These are phyloP conservation scores for Clarireedia hainanense DNA, from an alignment of 2,329 filamentous ascomycete genomes.

Conservation along the genomic window DNA sequence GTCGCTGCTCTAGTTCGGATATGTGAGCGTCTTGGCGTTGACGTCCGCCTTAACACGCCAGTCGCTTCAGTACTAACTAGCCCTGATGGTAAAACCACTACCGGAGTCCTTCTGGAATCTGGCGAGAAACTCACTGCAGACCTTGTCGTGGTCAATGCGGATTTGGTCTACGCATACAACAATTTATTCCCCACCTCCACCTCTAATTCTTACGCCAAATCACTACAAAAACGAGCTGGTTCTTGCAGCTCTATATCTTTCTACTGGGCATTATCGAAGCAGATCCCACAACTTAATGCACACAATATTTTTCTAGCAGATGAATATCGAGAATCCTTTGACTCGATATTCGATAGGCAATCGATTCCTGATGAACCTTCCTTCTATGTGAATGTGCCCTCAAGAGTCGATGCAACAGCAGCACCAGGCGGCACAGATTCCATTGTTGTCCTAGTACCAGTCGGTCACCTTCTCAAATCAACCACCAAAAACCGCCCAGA, in stretches of 20 bases:
- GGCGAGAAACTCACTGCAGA: constrained; percentile 56
- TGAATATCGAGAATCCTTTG: constrained; percentile 65
- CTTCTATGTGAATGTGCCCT: constrained; percentile 73
- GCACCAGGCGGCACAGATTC: constrained; percentile 58
- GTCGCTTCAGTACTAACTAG: constrained; percentile 48
- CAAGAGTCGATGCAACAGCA: constrained; percentile 57
- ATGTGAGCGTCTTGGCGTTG: constrained; percentile 52
- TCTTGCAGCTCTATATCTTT: constrained; percentile 71
- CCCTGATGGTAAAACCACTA: constrained; percentile 42
- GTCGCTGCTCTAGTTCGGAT: constrained; percentile 57
- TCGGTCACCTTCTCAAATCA: constrained; percentile 56
- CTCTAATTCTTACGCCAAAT: constrained; percentile 29
- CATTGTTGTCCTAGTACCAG: constrained; percentile 63
- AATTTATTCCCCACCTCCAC: constrained; percentile 44
- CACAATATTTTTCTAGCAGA: constrained; percentile 76
- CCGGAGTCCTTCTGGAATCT: constrained; percentile 50
- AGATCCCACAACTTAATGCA: constrained; percentile 54
- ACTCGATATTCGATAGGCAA: constrained; percentile 65
- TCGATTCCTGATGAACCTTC: constrained; percentile 59
- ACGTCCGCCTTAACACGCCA: constrained; percentile 52
- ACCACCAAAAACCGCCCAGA: constrained; percentile 23
- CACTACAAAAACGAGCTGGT: constrained; percentile 41
- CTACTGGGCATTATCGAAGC: constrained; percentile 60
- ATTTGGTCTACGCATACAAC: constrained; percentile 67
- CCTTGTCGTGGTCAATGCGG: constrained; percentile 63